These are phyloP conservation scores for Hirschfeldia incana DNA, from an alignment of 345 rosid species.

Conservation along the genomic window DNA sequence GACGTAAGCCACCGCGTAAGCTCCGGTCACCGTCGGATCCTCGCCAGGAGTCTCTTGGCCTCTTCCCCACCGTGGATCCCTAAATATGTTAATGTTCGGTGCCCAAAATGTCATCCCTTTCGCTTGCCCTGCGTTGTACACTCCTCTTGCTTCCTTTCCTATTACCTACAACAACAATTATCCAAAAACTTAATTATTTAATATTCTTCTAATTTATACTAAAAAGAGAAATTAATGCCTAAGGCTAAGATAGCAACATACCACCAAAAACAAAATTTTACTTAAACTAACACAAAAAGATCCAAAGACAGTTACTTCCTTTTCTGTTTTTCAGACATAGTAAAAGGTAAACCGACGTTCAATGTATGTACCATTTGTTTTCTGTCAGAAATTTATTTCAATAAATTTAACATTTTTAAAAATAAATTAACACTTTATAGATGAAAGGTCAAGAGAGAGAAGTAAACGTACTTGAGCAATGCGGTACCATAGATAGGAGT, in stretches of 20 bases:
- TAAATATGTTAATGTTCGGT: slow-evolving; percentile 77
- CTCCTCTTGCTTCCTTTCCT: slow-evolving; percentile 69
- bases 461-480: slow-evolving; percentile 63
- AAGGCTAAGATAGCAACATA: background rate
- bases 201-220: background rate
- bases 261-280: background rate
- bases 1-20: slow-evolving; percentile 69
- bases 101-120: slow-evolving; percentile 80
- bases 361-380: too few species aligned
- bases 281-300: background rate
- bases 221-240: background rate
- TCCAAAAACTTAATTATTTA: background rate
- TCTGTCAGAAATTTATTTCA: background rate
- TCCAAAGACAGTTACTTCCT: background rate
- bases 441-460: background rate
- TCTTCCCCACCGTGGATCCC: slow-evolving; percentile 94
- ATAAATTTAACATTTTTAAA: too few species aligned
- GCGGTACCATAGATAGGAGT: slow-evolving; percentile 71
- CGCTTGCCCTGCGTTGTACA: slow-evolving; percentile 68
- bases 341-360: background rate
- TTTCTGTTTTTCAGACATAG: background rate
- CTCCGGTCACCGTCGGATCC: slow-evolving; percentile 64
- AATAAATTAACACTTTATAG: background rate
- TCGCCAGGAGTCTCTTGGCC: slow-evolving; percentile 95
- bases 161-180: slow-evolving; percentile 39